These are phyloP conservation scores for Aspergillus bridgeri DNA, from an alignment of 495 filamentous ascomycete species.

Conservation along the genomic window DNA sequence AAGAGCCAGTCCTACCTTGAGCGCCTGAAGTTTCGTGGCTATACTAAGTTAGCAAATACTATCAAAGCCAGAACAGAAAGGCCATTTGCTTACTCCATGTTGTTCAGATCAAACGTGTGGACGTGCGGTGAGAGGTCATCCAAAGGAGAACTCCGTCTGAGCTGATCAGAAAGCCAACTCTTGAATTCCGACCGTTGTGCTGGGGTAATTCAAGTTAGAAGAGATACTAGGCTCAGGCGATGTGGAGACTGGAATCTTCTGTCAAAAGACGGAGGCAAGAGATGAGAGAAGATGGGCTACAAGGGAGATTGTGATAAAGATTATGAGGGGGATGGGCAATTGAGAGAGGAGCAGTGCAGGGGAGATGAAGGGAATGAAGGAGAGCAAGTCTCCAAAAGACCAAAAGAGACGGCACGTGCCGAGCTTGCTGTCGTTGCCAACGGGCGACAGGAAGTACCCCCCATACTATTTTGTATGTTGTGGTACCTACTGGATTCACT, in stretches of 20 bases:
- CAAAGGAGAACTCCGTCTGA: not conserved
- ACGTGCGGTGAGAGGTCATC: not conserved
- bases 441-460: not conserved
- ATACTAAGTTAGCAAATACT: conserved; percentile 6
- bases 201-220: not conserved
- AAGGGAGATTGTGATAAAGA: not conserved
- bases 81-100: conserved; percentile 16
- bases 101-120: not conserved
- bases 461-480: not conserved
- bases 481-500: not conserved
- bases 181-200: not conserved
- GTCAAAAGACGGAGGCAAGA: not conserved
- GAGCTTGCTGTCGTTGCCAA: not conserved
- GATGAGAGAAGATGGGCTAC: not conserved
- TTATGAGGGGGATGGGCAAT: not conserved
- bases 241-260: not conserved
- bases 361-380: not conserved
- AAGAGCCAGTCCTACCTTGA: conserved; percentile 17
- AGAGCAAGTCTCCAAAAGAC: not conserved
- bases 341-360: not conserved
- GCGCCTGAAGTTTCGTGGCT: conserved; percentile 23
- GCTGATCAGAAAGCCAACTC: not conserved
- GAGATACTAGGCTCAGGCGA: not conserved
- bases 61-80: not conserved
- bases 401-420: not conserved